Evolutionary conservation across 345 rosid species (phyloP).

Genomic region (Syzygium oleosum): DNA sequence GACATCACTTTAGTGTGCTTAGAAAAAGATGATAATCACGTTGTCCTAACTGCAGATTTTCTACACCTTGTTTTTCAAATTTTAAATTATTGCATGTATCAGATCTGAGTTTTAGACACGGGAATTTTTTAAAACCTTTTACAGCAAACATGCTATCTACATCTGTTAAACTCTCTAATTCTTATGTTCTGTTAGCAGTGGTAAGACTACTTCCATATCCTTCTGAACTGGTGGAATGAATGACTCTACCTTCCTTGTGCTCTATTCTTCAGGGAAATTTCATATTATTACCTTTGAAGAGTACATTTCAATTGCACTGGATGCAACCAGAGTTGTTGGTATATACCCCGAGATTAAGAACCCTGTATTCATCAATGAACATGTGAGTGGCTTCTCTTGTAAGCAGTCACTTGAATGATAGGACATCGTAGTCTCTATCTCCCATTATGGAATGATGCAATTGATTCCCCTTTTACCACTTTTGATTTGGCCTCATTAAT

Average conservation of each 20-base stretch:
- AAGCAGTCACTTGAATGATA: not conserved
- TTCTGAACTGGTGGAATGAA: not conserved
- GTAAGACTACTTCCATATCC: not conserved
- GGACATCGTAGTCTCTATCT: not conserved
- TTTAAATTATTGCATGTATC: not conserved
- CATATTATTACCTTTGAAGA: constrained; percentile 78
- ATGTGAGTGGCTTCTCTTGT: constrained; percentile 29
- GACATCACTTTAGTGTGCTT: not conserved
- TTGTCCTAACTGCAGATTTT: not conserved
- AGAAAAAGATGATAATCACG: not conserved
- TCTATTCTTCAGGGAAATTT: constrained; percentile 52
- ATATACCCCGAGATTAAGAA: constrained; percentile 97
- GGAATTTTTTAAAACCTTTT: not conserved
- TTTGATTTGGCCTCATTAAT: not conserved
- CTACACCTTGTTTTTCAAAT: not conserved
- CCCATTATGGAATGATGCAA: not conserved
- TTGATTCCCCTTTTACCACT: not conserved
- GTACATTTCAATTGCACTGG: constrained; percentile 75
- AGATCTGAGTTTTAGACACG: not conserved
- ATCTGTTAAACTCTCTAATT: not conserved
- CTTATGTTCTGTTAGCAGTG: not conserved
- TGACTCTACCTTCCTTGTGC: not conserved
- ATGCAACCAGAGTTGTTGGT: constrained; percentile 84
- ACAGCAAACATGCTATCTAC: not conserved
- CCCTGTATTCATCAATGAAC: constrained; percentile 81